Base-by-base conservation (phyloP, 208 protist species). In the Crithidia sp. region DNA sequence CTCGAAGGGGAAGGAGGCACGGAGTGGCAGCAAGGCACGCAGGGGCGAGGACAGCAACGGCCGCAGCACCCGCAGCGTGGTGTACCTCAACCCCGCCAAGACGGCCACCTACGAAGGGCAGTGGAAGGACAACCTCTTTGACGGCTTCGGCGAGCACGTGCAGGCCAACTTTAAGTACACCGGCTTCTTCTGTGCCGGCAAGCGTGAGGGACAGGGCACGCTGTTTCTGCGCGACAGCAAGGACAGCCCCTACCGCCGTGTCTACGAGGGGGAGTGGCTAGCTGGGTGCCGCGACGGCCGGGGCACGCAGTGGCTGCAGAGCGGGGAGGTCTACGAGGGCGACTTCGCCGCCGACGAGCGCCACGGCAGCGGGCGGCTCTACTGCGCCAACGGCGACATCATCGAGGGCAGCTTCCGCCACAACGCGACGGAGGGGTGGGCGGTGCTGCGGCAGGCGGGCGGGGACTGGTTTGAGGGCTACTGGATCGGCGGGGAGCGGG, bases 401-500 rank as follows among this genome's bases (percentile, higher is more conserved):
- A 74, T 96, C 7, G 88, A 95, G 65, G 93, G 93, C 36, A 90
- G 83, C 76, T 97, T 95, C 62, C 63, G 62, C 40, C 68, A 92
- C 61, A 77, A 87, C 81, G 41, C 81, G 16, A 76, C 77, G 47
- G 83, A 96, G 64, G 93, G 93, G 8, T 92, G 91, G 78, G 93
- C 91, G 45, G 76, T 93, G n/a, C 81, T 96, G 62, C 77, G 76
- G 50, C 61, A 72, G 55, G 68, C 67, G 12, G 84, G 81, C 63
- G 91, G 90, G 7, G 89, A 97, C 66, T 94, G 93, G 88, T 97
- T 93, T 71, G 91, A 96, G 67, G 93, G 93, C 7, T 89, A 92
- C 75, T 97, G 93, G 92, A 69, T 62, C 16, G 44, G 78, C 41
- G 90, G 91, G 19, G 77, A 95, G 70, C 90, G 90, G 16, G 93